These are phyloP conservation scores for Mycosphaerella sp. DNA, from an alignment of 2,329 filamentous ascomycete genomes.

Conservation along the genomic window DNA sequence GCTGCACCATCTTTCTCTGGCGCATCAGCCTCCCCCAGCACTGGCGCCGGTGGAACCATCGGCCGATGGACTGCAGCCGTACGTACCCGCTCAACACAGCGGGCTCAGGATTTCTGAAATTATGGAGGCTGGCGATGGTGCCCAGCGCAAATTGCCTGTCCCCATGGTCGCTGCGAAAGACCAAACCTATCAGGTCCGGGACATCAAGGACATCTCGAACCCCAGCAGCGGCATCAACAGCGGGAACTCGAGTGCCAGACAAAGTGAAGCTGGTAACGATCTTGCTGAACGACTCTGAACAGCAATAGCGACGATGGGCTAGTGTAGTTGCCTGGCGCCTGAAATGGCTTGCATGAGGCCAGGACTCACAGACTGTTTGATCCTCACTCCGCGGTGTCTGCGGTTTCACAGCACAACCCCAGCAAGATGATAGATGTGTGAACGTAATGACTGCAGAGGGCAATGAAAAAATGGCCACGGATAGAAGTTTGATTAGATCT, in stretches of 20 bases:
- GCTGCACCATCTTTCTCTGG: conserved; percentile 65
- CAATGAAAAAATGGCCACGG: not conserved
- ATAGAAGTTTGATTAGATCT: conserved; percentile 5
- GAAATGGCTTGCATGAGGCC: not conserved
- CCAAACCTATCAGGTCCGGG: conserved; percentile 53
- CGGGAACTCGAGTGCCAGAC: conserved; percentile 32
- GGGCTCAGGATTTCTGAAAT: conserved; percentile 87
- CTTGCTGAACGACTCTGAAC: conserved; percentile 26
- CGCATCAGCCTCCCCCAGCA: conserved; percentile 52
- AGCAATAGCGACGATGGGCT: not conserved
- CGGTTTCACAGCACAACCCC: conserved; percentile 5
- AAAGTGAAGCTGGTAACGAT: conserved; percentile 32
- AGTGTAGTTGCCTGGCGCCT: not conserved
- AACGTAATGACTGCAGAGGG: not conserved
- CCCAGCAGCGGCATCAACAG: conserved; percentile 65
- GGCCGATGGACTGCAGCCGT: conserved; percentile 53
- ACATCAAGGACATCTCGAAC: conserved; percentile 56
- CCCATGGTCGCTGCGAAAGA: conserved; percentile 63
- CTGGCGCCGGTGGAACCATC: conserved; percentile 65
- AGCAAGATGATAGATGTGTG: conserved; percentile 1
- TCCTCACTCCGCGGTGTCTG: not conserved
- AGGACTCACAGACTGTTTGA: not conserved
- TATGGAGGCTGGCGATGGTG: conserved; percentile 79
- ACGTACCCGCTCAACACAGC: conserved; percentile 50
- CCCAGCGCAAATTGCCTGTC: conserved; percentile 83